phyloP scores from a whole-genome alignment of 2,329 filamentous ascomycete species.

The Nannizzia gypsea region DNA sequence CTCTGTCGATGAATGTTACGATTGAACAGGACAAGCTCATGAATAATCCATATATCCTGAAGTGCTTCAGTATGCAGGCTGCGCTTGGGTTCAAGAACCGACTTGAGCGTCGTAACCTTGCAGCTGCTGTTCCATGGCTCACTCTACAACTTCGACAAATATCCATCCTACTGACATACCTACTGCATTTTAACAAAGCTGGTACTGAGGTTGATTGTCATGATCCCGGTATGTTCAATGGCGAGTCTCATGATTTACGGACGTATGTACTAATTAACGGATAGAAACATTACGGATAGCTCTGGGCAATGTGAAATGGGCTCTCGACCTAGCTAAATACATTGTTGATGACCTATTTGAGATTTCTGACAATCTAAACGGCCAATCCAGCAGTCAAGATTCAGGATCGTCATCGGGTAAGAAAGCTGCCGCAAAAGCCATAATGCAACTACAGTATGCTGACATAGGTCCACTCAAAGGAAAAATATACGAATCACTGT shows the following conservation, averaged over 20 bases:
- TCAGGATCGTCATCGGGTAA: background rate
- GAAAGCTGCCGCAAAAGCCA: background rate
- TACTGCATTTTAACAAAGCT: conserved; percentile 52
- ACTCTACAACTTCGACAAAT: conserved; percentile 63
- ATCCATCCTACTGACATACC: conserved; percentile 49
- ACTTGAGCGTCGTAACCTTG: conserved; percentile 48
- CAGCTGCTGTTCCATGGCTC: conserved; percentile 63
- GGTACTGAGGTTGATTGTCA: conserved; percentile 35
- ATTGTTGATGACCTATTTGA: conserved; percentile 44
- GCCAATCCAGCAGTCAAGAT: conserved; percentile 18
- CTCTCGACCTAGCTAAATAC: conserved; percentile 51
- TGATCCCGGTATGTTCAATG: conserved; percentile 44
- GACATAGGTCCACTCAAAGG: background rate
- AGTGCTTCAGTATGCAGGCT: conserved; percentile 66
- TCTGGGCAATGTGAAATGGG: conserved; percentile 67
- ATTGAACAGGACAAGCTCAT: conserved; percentile 66
- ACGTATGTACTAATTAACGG: background rate
- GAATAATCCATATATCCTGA: conserved; percentile 59
- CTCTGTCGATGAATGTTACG: conserved; percentile 60
- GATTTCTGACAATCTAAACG: conserved; percentile 31
- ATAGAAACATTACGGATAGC: conserved; percentile 60
- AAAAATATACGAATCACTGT: conserved; percentile 17
- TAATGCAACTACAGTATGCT: background rate
- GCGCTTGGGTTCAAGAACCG: conserved; percentile 63
- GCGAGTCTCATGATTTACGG: background rate